Percentiles rank a stretch among this genome's conserved stretches.
phyloP scores from a whole-genome alignment of 345 rosid species.

The Barbarea vulgaris region DNA sequence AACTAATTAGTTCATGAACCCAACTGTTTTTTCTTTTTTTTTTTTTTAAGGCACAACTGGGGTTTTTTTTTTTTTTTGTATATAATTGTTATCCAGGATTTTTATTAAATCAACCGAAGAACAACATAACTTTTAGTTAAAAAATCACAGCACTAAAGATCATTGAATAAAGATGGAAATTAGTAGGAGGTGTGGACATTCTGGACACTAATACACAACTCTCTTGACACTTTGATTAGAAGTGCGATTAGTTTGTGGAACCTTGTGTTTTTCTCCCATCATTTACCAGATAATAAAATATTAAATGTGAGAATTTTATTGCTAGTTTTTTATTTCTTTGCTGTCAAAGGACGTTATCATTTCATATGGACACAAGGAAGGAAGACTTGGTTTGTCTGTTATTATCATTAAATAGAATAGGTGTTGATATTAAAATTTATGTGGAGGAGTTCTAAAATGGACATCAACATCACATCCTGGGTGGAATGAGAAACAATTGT shows the following conservation, averaged over 20 bases:
- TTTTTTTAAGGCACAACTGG: not conserved
- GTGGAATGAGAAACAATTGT: conserved; percentile 15
- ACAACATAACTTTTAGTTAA: too few species aligned
- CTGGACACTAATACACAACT: not conserved
- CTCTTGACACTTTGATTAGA: not conserved
- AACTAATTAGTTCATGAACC: not conserved
- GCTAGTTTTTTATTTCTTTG: not conserved
- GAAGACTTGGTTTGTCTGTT: not conserved
- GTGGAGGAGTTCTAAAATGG: conserved; percentile 2
- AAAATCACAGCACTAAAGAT: not conserved
- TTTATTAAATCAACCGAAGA: not conserved
- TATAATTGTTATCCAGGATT: not conserved
- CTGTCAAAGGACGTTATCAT: not conserved
- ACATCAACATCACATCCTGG: conserved; percentile 3
- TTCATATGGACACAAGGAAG: not conserved
- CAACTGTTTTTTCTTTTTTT: too few species aligned
- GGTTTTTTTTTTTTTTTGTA: not conserved
- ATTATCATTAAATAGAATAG: not conserved
- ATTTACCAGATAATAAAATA: not conserved
- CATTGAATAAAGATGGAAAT: not conserved
- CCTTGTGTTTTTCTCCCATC: not conserved
- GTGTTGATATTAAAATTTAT: not conserved
- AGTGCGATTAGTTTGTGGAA: not conserved
- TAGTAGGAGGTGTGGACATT: not conserved
- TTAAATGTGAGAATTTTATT: not conserved